These are phyloP conservation scores for Pilaira anomala DNA, from an alignment of 192 early-diverging fungal species.

Conservation along the genomic window DNA sequence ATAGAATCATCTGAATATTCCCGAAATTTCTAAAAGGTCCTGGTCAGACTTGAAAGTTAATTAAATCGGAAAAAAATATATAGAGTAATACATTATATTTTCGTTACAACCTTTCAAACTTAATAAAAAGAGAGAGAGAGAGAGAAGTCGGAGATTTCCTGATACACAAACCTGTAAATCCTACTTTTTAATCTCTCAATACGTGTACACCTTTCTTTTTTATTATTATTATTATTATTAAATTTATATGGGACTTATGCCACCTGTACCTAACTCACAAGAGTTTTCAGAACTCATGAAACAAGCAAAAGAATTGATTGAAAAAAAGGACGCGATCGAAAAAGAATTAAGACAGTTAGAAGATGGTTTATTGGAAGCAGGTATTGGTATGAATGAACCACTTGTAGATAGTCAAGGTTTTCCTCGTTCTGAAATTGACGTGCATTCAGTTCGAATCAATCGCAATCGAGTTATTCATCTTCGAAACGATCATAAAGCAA, in stretches of 20 bases:
- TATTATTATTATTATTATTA: background rate
- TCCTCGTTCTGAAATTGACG: conserved; percentile 52
- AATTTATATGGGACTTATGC: conserved; percentile 11
- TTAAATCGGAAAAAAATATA: no score
- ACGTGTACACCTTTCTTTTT: background rate
- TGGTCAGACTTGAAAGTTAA: no score
- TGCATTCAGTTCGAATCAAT: conserved; percentile 44
- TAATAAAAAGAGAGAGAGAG: no score
- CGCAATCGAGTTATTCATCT: conserved; percentile 34
- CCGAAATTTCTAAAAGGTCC: no score
- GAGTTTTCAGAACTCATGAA: conserved; percentile 2
- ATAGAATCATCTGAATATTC: no score
- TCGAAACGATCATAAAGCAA: conserved; percentile 47
- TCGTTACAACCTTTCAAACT: no score
- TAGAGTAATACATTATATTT: no score
- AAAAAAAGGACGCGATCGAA: conserved; percentile 46
- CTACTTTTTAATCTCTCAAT: background rate
- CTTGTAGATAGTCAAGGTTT: conserved; percentile 48
- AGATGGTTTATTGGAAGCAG: conserved; percentile 38
- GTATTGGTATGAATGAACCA: conserved; percentile 45
- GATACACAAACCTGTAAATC: no score
- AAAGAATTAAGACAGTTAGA: conserved; percentile 38
- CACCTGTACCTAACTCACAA: background rate
- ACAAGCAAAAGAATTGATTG: conserved; percentile 44
- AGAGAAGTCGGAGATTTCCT: conserved; percentile 13